Percentiles rank a stretch among this genome's conserved stretches.
Evolutionary conservation across 805 yeast species (phyloP).

Genomic region (Saccharomycopsis microspora): DNA sequence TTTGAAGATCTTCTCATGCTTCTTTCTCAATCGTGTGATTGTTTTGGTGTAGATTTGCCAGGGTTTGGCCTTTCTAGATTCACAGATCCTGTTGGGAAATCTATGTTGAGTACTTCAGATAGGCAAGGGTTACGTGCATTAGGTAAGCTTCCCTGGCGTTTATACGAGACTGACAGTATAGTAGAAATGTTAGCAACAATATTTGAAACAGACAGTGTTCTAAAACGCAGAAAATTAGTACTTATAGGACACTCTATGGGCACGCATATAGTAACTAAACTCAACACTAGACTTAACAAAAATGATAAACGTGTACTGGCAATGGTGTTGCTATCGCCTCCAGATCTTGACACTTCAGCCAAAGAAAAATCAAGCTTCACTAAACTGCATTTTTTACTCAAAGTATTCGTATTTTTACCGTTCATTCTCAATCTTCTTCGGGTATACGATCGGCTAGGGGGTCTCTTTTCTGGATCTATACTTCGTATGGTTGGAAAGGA

Average conservation of each 20-base stretch:
- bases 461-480: constrained; percentile 51
- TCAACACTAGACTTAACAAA: constrained; percentile 25
- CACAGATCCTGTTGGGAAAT: constrained; percentile 2
- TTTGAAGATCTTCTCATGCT: constrained; percentile 58
- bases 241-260: constrained; percentile 73
- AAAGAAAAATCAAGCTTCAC: background rate
- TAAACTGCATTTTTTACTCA: background rate
- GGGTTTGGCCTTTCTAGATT: constrained; percentile 54
- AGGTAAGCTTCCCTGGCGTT: constrained; percentile 2
- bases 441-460: constrained; percentile 49
- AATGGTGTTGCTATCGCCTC: constrained; percentile 38
- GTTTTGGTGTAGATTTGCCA: constrained; percentile 71
- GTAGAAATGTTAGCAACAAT: constrained; percentile 8
- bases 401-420: constrained; percentile 4
- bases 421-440: constrained; percentile 43
- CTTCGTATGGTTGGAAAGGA: constrained; percentile 33
- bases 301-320: constrained; percentile 27
- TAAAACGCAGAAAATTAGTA: constrained; percentile 22
- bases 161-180: constrained; percentile 14
- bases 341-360: constrained; percentile 19
- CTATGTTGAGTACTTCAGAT: constrained; percentile 7
- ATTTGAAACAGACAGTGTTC: constrained; percentile 16
- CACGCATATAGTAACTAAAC: constrained; percentile 39
- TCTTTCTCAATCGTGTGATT: constrained; percentile 49
- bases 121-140: background rate